phyloP scores from a whole-genome alignment of 2,329 filamentous ascomycete species.

The Diaporthe vexans region DNA sequence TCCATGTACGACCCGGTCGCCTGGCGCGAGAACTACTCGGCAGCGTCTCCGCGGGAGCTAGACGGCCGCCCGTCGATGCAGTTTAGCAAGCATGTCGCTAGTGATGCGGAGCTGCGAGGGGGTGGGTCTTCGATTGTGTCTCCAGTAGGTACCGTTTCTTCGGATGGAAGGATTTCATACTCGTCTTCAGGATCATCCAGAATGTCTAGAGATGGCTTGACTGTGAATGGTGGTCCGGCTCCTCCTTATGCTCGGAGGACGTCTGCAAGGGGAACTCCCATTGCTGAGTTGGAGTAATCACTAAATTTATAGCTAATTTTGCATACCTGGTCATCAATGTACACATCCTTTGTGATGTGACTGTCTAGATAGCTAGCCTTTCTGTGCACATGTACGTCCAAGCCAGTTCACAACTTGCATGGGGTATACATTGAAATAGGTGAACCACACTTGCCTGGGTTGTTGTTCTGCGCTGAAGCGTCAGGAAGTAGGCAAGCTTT shows the following conservation, averaged over 20 bases:
- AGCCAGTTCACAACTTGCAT: too few relatives aligned
- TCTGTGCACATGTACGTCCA: not conserved
- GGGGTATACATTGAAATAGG: not conserved
- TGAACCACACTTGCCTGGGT: not conserved
- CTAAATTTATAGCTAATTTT: not conserved
- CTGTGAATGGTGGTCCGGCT: not conserved
- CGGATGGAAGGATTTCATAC: not conserved
- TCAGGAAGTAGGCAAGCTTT: not conserved
- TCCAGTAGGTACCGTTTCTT: not conserved
- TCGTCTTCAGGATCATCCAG: not conserved
- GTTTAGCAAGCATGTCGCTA: not conserved
- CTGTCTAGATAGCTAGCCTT: too few relatives aligned
- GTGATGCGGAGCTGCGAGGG: slow-evolving; percentile 1
- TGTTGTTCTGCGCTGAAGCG: not conserved
- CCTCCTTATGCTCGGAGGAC: not conserved
- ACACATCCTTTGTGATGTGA: not conserved
- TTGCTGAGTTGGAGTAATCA: slow-evolving; percentile 13
- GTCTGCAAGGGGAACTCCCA: not conserved
- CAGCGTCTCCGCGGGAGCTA: slow-evolving; percentile 19
- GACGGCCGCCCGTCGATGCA: slow-evolving; percentile 10
- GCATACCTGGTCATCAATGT: not conserved
- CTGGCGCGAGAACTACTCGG: slow-evolving; percentile 32
- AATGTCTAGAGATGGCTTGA: not conserved
- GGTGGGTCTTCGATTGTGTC: not conserved
- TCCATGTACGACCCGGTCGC: slow-evolving; percentile 26